Conservation (phyloP, 495 filamentous ascomycete genomes). For the Neurospora cerealis region DNA sequence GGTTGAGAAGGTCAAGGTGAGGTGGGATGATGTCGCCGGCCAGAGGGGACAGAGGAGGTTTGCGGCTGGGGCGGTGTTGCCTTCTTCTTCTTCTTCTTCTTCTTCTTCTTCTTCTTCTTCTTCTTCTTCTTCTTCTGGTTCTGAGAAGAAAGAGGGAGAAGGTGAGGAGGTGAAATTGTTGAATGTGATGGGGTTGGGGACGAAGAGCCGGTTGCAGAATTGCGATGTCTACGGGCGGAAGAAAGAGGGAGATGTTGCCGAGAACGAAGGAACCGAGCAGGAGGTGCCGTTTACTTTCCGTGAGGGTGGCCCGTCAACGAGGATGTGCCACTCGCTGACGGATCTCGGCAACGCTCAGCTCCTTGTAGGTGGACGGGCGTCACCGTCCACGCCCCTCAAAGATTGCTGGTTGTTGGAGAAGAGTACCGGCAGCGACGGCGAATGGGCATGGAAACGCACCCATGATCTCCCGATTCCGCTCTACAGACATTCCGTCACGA, state of each 20-base stretch:
- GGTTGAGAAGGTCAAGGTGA: background rate
- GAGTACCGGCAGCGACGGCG: constrained; percentile 6
- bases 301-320: constrained; percentile 33
- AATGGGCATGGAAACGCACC: constrained; percentile 47
- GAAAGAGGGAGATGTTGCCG: background rate
- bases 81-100: constrained; percentile 8
- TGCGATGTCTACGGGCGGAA: constrained; percentile 47
- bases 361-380: constrained; percentile 68
- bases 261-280: background rate
- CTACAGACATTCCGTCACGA: constrained; percentile 63
- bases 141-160: constrained; percentile 1
- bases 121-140: constrained; percentile 8
- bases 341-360: constrained; percentile 43
- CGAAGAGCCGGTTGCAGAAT: constrained; percentile 46
- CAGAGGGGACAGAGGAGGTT: constrained; percentile 33
- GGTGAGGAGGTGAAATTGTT: constrained; percentile 16
- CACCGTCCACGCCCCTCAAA: constrained; percentile 52
- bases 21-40: constrained; percentile 20
- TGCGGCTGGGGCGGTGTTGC: constrained; percentile 22
- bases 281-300: constrained; percentile 12
- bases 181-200: constrained; percentile 51
- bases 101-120: constrained; percentile 12
- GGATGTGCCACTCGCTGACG: constrained; percentile 75
- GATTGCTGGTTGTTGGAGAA: constrained; percentile 65
- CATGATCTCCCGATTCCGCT: constrained; percentile 53